Base-by-base conservation (phyloP, 1,284 basidiomycete species). In the Moesziomyces globuligerus region DNA sequence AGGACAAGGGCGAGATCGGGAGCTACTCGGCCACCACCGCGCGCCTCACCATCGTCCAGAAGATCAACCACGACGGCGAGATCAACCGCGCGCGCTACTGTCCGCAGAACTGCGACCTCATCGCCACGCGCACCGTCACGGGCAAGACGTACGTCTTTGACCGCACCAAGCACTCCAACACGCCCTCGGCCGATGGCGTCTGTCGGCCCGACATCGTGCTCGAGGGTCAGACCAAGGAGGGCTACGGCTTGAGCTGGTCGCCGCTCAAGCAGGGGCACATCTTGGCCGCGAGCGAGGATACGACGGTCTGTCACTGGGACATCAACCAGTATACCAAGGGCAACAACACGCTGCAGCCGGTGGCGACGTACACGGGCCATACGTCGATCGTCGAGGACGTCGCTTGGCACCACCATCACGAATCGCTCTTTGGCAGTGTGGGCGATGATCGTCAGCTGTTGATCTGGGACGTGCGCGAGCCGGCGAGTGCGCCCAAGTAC, bases 31-130 rank as follows among this genome's bases (percentile, higher is more conserved):
- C 93, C 36, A 89, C 91, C 83, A 84, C 70, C 37, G 91, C 94
- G 1, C 88, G 92, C 24, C 89, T 98, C 66, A 90, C 92, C 78
- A 88, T 97, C 80, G 91, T 90, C 29, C 96, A 99, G 82, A 90
- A 89, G 65, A 98, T 99, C 85, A 94, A 94, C 83, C 96, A 99
- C 83, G 88, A 89, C 9, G 94, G 94, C 47, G 96, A 99, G 83
- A 93, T 98, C 78, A 98, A 99, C 84, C 86, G 94, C 36, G 96
- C 96, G 55, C 87, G 96, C 42, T 99, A 98, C 83, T 98, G 97
- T 92, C 96, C 96, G 15, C 95, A 98, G 84, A 98, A 98, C 81
- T 91, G 93, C 7, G 93, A 98, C 83, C 84, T 99, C 72, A 92
- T 99, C 70, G 96, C 96, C 2, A 98, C 95, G 9, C 95, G 98